Percentiles rank a stretch among this genome's conserved stretches.
These are phyloP conservation scores for Simmondsia chinensis DNA, from an alignment of 148 eudicot species.

Conservation along the genomic window DNA sequence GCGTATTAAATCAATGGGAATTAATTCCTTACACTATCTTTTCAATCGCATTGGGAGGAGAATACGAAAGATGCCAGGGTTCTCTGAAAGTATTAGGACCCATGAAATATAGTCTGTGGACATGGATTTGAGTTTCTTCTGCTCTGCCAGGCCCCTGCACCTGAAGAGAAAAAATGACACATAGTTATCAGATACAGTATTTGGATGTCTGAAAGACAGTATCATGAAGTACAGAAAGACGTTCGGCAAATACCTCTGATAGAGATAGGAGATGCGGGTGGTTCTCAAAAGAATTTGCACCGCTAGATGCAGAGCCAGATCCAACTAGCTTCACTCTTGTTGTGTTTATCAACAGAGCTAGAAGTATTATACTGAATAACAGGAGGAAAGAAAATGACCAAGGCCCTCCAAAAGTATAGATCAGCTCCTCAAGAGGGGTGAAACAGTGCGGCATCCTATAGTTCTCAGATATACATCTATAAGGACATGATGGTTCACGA, in stretches of 20 bases:
- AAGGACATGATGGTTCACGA: constrained; percentile 53
- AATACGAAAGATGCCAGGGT: constrained; percentile 92
- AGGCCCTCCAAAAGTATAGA: constrained; percentile 81
- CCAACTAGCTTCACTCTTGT: constrained; percentile 57
- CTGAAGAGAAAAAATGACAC: constrained; percentile 18
- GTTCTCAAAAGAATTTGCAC: constrained; percentile 34
- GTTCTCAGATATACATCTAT: constrained; percentile 66
- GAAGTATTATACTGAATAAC: constrained; percentile 28
- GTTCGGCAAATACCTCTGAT: constrained; percentile 84
- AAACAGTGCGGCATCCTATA: constrained; percentile 81
- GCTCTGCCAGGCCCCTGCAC: constrained; percentile 53
- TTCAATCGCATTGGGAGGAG: constrained; percentile 66
- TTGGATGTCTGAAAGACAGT: neutral
- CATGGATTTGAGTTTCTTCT: constrained; percentile 79
- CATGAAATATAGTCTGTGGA: constrained; percentile 77
- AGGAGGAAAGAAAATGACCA: constrained; percentile 57
- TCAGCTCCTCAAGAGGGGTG: constrained; percentile 77
- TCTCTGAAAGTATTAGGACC: constrained; percentile 89
- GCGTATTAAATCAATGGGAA: neutral
- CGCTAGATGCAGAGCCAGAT: constrained; percentile 27
- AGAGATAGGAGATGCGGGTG: constrained; percentile 72
- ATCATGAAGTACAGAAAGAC: too few species aligned
- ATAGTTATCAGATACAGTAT: constrained; percentile 3
- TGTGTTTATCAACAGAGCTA: constrained; percentile 44
- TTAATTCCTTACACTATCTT: constrained; percentile 65